Base-by-base conservation (phyloP, 768 basidiomycete species). In the Rhodotorula graminis region DNA sequence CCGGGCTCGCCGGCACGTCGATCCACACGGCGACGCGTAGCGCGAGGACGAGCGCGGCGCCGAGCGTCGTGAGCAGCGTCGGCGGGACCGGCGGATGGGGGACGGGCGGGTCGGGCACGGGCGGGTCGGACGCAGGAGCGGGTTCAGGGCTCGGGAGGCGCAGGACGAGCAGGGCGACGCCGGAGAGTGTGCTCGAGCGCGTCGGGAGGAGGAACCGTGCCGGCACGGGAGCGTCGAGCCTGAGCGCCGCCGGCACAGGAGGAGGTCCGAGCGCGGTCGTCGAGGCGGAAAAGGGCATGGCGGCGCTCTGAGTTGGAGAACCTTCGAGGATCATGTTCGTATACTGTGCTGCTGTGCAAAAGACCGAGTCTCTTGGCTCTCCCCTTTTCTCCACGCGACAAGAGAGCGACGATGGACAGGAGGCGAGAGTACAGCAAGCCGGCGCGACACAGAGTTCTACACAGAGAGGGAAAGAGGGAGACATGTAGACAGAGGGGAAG, bases 111-210 rank as follows among this genome's bases (percentile, higher is more conserved):
- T 46, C 44, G 14, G 18, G 2, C 6, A 46, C 44, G 47, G 47
- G 25, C 10, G 50, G 50, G 50, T 52, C 50, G 25, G 50, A 52
- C 23, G 11, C 25, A 3, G 25, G 50, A 11, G 21, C 49, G 49
- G 33, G 44, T 46, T 46, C 44, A 27, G 37, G 33, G 58, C 58
- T 18, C 7, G 12, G 66, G n/a, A 52, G 66, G 27, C 40, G 71
- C 64, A 64, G 71, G 63, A 72, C 71, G 55, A 56, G 25, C 21
- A 57, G 61, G 33, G 42, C 40, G 40, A 56, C 50, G 31, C n/a
- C 52, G 15, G 71, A 69, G 33, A 42, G 11, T 31, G 49, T 72
- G 44, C 47, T 72, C 3, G 71, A 64, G 14, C 63, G 58, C 2
- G 53, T 72, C 11, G 71, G 65, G 57, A n/a, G 42, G 47, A 14